phyloP scores from a whole-genome alignment of 495 filamentous ascomycete species.

The Aspergillus avenaceus region DNA sequence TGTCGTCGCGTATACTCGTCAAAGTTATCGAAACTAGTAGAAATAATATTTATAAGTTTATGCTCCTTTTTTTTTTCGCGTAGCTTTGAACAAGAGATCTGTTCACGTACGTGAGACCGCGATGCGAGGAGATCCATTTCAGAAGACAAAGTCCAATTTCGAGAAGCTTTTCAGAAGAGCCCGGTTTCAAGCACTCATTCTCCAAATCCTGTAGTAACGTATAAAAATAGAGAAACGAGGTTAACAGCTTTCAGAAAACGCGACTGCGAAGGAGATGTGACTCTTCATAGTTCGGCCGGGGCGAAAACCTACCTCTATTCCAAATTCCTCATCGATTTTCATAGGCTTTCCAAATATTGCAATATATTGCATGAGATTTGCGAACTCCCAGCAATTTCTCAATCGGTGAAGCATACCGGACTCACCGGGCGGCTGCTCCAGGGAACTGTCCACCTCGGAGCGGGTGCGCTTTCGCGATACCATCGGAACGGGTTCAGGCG shows the following conservation, averaged over 20 bases:
- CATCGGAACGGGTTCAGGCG: conserved; percentile 40
- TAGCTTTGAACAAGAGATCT: neutral
- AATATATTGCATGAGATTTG: conserved; percentile 90
- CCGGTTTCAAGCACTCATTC: conserved; percentile 75
- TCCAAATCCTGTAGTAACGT: conserved; percentile 69
- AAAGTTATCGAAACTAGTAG: conserved; percentile 72
- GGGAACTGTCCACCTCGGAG: conserved; percentile 58
- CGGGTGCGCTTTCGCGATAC: conserved; percentile 66
- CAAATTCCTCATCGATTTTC: conserved; percentile 81
- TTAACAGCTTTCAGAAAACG: conserved; percentile 10
- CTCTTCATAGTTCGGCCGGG: neutral
- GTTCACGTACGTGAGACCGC: conserved; percentile 74
- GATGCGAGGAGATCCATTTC: conserved; percentile 91
- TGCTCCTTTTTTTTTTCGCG: no score
- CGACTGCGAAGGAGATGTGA: neutral
- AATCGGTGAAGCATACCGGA: conserved; percentile 59
- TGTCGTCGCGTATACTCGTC: conserved; percentile 92
- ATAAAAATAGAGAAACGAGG: conserved; percentile 1
- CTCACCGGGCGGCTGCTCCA: conserved; percentile 45
- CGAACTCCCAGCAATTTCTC: conserved; percentile 91
- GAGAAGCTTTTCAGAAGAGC: conserved; percentile 64
- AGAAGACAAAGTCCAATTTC: conserved; percentile 85
- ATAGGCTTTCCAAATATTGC: conserved; percentile 81
- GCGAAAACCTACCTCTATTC: conserved; percentile 67
- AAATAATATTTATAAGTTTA: neutral